Evolutionary conservation across 176 grass and related monocot species (phyloP).

Genomic region (Paspalum notatum): DNA sequence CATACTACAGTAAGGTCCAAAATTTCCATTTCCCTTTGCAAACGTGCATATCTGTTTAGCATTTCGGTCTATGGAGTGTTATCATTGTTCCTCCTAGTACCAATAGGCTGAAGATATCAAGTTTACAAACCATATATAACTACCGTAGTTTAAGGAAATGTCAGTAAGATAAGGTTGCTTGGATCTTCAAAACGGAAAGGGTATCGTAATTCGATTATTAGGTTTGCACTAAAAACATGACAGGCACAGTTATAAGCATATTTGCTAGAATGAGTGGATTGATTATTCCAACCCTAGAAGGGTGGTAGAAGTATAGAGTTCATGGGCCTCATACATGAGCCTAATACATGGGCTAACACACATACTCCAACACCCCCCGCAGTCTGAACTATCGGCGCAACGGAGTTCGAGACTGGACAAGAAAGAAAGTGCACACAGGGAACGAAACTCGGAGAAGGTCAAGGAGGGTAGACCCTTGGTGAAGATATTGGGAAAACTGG

Average conservation of each 20-base stretch:
- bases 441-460: too few species aligned
- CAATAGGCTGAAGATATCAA: background rate
- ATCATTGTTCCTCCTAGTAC: background rate
- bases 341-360: too few species aligned
- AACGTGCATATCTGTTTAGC: background rate
- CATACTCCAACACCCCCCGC: too few species aligned
- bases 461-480: too few species aligned
- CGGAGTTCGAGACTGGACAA: too few species aligned
- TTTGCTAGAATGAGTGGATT: too few species aligned
- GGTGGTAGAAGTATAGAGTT: too few species aligned
- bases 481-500: too few species aligned
- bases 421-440: too few species aligned
- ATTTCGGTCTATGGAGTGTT: background rate
- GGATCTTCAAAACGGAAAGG: background rate
- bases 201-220: background rate
- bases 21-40: background rate
- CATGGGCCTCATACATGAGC: too few species aligned
- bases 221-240: background rate
- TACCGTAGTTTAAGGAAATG: background rate
- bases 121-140: slow-evolving; percentile 5
- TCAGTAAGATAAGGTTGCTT: background rate
- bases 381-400: too few species aligned
- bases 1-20: background rate
- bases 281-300: too few species aligned
- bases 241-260: background rate